Evolutionary conservation across 805 yeast genomes (phyloP), one percentile per base, ranked within the genome.

Genomic region (Jamesozyma piceae): DNA sequence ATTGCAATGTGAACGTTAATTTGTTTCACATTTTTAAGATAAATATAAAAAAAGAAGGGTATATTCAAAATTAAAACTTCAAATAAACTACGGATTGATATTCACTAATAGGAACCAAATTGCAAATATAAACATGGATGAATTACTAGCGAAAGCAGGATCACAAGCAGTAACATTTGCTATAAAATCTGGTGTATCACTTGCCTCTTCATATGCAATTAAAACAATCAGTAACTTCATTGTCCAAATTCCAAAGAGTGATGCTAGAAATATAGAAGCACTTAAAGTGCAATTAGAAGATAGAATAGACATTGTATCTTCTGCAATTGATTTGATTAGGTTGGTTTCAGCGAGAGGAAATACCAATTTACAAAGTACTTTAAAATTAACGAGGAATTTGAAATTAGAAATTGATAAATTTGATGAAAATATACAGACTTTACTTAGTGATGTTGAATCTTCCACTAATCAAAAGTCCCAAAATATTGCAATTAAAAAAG

Each of bases 161-260:
- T 76, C 75, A 39, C 88, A 82, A 49, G 84, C 85, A 1, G 83
- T 83, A n/a, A 73, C 86, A 2, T 80, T 83, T 62, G 94, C 89
- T 9, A 76, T 83, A 22, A 68, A 82, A 43, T 82, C 89, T 1
- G 87, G 92, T 0, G 74, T 83, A 27, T 77, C 87, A 2, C 50
- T 83, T 18, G 92, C 89, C 0, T 77, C 88, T 0, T 76, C 82
- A 0, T 83, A 76, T 62, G 88, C 89, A 19, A 69, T 82, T 34
- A 77, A 74, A 44, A 76, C 82, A 1, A 74, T 82, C n/a, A 59
- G 75, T 9, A 71, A 60, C 39, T 69, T 80, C 44, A 63, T 82
- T 35, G 44, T 44, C 4, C 54, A 60, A 31, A 49, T 60, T 18
- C 62, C 62, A 3, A 84, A 87, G 0, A 72, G 64, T 22, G 82